phyloP scores from a whole-genome alignment of 345 rosid species.

The Erucastrum elatum region DNA sequence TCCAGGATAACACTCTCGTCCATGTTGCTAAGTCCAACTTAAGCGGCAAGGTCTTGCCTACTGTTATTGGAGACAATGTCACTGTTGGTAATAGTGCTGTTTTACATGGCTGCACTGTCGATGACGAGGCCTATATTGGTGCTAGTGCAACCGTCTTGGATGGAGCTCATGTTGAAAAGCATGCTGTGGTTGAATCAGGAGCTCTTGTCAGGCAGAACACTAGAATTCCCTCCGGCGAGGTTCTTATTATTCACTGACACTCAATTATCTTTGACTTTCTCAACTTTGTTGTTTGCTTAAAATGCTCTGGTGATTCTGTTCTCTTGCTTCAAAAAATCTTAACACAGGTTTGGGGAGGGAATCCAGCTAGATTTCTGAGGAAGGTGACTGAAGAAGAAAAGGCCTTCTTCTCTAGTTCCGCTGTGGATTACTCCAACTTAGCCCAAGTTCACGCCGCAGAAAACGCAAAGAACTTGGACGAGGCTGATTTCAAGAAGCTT shows the following conservation, averaged over 20 bases:
- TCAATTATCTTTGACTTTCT: conserved; percentile 10
- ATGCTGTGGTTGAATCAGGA: conserved; percentile 92
- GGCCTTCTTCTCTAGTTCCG: conserved; percentile 72
- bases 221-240: conserved; percentile 87
- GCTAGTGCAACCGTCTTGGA: conserved; percentile 81
- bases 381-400: conserved; percentile 83
- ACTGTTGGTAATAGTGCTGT: conserved; percentile 77
- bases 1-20: conserved; percentile 78
- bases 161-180: conserved; percentile 84
- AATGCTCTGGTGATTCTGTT: neutral
- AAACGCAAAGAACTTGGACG: conserved; percentile 66
- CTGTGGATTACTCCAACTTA: conserved; percentile 63
- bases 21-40: conserved; percentile 85
- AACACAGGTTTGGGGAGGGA: conserved; percentile 88
- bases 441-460: conserved; percentile 86
- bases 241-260: conserved; percentile 14
- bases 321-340: neutral
- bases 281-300: neutral
- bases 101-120: conserved; percentile 87
- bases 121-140: conserved; percentile 83
- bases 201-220: conserved; percentile 91
- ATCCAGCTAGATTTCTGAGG: conserved; percentile 80
- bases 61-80: conserved; percentile 74
- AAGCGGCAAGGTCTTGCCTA: conserved; percentile 78
- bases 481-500: conserved; percentile 70